Percentiles rank a stretch among this genome's conserved stretches.
Evolutionary conservation across 345 rosid species (phyloP).

Genomic region (Salix caprea): DNA sequence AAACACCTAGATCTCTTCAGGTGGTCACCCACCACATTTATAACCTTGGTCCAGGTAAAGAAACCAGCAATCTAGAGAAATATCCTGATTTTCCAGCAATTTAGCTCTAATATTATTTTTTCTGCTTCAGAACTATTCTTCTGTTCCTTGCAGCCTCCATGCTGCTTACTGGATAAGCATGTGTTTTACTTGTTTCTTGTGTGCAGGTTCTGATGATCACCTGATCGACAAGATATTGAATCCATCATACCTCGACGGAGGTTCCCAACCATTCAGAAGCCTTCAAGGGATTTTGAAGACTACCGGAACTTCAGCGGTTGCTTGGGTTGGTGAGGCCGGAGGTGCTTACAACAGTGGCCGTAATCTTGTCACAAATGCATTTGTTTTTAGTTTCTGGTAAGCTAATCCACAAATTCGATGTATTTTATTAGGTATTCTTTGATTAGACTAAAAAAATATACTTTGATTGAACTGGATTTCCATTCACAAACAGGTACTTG

Average conservation of each 20-base stretch:
- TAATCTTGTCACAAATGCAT: constrained; percentile 47
- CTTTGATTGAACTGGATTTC: not conserved
- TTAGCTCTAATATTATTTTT: too few species aligned
- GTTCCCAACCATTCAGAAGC: constrained; percentile 16
- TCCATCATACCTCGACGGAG: constrained; percentile 41
- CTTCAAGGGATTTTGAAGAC: constrained; percentile 38
- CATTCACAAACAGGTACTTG: constrained; percentile 34
- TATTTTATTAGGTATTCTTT: not conserved
- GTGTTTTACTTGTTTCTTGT: not conserved
- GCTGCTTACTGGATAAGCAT: not conserved
- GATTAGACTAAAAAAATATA: not conserved
- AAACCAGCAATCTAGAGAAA: not conserved
- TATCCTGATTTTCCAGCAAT: too few species aligned
- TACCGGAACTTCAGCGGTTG: constrained; percentile 40
- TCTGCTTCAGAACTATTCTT: too few species aligned
- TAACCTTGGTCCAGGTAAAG: constrained; percentile 48
- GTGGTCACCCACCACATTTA: constrained; percentile 56
- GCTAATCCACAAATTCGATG: not conserved
- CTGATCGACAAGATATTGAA: constrained; percentile 45
- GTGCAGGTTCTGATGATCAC: constrained; percentile 38
- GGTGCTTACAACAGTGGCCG: constrained; percentile 60
- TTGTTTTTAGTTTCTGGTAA: constrained; percentile 60
- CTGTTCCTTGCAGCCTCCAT: too few species aligned
- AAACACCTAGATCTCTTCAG: constrained; percentile 29
- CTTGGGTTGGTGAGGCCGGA: constrained; percentile 69